phyloP scores from a whole-genome alignment of 441 rosid genomes.

The Eutrema salsugineum region DNA sequence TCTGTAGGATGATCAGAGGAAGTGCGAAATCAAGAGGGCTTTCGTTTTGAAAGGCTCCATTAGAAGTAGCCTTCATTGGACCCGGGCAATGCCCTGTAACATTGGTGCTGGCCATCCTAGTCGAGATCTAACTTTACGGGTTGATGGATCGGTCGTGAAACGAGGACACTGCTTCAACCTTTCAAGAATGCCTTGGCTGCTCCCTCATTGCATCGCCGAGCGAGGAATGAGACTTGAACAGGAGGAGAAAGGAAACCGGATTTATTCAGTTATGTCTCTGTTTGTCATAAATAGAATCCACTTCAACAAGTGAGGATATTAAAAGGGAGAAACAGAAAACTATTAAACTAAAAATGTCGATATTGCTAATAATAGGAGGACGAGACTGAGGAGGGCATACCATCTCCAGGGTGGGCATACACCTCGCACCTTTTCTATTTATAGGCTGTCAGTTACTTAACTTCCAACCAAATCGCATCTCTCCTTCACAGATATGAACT shows the following conservation, averaged over 20 bases:
- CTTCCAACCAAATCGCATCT: constrained; percentile 27
- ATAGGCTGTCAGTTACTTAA: constrained; percentile 25
- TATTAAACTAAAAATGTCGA: constrained; percentile 14
- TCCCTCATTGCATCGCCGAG: constrained; percentile 17
- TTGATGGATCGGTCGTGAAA: constrained; percentile 11
- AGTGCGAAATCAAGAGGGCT: constrained; percentile 59
- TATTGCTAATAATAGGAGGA: constrained; percentile 27
- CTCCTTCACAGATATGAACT: constrained; percentile 11
- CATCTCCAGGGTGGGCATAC: constrained; percentile 25
- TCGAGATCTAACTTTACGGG: not conserved
- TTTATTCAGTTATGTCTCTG: not conserved
- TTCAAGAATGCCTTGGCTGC: constrained; percentile 15
- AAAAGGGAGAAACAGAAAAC: constrained; percentile 14
- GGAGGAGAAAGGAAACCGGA: constrained; percentile 1
- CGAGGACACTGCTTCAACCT: not conserved
- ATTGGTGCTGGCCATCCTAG: constrained; percentile 24
- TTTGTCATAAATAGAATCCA: constrained; percentile 2
- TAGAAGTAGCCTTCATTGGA: constrained; percentile 69
- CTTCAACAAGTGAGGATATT: constrained; percentile 12
- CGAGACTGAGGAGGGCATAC: constrained; percentile 23
- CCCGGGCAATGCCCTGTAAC: constrained; percentile 20
- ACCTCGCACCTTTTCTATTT: constrained; percentile 18
- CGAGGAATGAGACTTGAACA: constrained; percentile 8
- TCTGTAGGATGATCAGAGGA: constrained; percentile 58
- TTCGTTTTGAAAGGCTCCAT: constrained; percentile 69